These are phyloP conservation scores for Kingdonia uniflora DNA, from an alignment of 164 flowering plant species.

Conservation along the genomic window DNA sequence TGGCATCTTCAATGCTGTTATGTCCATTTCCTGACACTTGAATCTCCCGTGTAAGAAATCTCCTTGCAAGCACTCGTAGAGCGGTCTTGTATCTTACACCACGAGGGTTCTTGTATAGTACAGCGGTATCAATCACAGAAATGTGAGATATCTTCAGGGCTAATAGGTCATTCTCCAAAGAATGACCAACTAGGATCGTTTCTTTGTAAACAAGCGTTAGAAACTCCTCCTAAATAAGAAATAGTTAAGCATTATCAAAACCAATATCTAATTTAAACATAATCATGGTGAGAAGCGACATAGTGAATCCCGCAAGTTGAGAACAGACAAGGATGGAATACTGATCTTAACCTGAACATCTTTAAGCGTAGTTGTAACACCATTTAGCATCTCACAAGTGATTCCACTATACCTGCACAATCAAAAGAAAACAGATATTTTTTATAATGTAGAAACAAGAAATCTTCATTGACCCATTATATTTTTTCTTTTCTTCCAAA, in stretches of 20 bases:
- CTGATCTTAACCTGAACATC: not conserved
- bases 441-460: not conserved
- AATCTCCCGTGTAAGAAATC: constrained; percentile 72
- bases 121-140: constrained; percentile 84
- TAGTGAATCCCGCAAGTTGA: not conserved
- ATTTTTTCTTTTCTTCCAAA: too few relatives aligned
- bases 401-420: not conserved
- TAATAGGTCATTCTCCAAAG: constrained; percentile 88
- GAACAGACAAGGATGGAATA: too few relatives aligned
- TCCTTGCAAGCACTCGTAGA: constrained; percentile 66
- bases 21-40: constrained; percentile 82
- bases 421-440: not conserved
- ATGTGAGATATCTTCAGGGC: constrained; percentile 77
- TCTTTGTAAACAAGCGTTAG: constrained; percentile 75
- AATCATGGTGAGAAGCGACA: too few relatives aligned
- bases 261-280: too few relatives aligned
- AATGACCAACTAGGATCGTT: constrained; percentile 90
- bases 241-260: not conserved
- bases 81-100: constrained; percentile 72
- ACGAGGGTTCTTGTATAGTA: constrained; percentile 73
- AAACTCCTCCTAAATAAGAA: constrained; percentile 61
- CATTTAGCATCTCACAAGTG: not conserved
- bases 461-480: too few relatives aligned
- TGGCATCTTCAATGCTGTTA: constrained; percentile 96
- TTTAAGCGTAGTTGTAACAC: not conserved